Evolutionary conservation across 768 basidiomycete species (phyloP).

Genomic region (Trametes cingulata): DNA sequence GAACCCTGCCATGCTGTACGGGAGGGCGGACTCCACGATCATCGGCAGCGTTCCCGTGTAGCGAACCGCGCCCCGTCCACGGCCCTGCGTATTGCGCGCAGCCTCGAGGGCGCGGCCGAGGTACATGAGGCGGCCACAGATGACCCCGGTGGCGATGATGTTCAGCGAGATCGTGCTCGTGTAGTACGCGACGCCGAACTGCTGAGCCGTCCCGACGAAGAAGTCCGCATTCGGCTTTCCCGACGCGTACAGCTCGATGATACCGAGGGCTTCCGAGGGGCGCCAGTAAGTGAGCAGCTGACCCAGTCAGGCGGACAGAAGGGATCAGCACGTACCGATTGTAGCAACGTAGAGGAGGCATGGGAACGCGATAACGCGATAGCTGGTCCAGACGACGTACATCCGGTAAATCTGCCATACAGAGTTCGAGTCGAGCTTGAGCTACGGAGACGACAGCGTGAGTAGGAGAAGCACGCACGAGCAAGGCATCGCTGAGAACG

Average conservation of each 20-base stretch:
- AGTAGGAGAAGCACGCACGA: slow-evolving; percentile 32
- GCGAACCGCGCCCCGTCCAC: not conserved
- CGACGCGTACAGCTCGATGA: slow-evolving; percentile 19
- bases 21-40: slow-evolving; percentile 25
- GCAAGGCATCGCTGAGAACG: slow-evolving; percentile 39
- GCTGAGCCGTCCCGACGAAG: slow-evolving; percentile 18
- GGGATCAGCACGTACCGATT: slow-evolving; percentile 9
- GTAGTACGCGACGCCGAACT: slow-evolving; percentile 24
- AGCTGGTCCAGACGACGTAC: slow-evolving; percentile 34
- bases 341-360: slow-evolving; percentile 21
- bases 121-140: slow-evolving; percentile 22
- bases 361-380: slow-evolving; percentile 20
- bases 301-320: not conserved
- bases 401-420: slow-evolving; percentile 38
- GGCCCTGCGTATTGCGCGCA: not conserved
- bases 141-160: slow-evolving; percentile 21
- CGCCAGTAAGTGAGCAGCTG: not conserved
- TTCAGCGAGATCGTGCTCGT: slow-evolving; percentile 20
- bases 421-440: not conserved
- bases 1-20: slow-evolving; percentile 24
- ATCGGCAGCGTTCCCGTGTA: slow-evolving; percentile 23
- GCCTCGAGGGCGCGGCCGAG: slow-evolving; percentile 14
- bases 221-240: slow-evolving; percentile 20
- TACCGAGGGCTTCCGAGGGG: slow-evolving; percentile 15
- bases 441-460: not conserved